Evolutionary conservation across 306 rosid genomes (phyloP), one percentile per base, ranked within the genome.

Genomic region (Cucurbita argyrosperma): DNA sequence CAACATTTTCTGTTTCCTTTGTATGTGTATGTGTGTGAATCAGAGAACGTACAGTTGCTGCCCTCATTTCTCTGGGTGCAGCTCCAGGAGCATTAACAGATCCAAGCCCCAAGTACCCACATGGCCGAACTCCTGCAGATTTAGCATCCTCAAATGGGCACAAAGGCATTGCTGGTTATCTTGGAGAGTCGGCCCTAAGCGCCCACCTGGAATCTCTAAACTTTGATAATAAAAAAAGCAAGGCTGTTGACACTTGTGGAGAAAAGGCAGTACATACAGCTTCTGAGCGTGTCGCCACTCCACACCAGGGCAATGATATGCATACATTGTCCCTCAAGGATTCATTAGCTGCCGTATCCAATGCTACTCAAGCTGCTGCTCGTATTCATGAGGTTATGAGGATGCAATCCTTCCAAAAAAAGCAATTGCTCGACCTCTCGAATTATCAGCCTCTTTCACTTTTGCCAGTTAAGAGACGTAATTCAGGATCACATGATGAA

Each of bases 111-210:
- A 79, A 77, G 73, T 65, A 84, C 77, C 92, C 88, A 19, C 43
- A 87, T 5, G 92, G 96, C 50, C 85, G 87, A 82, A 83, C 96
- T 73, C 96, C 98, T 67, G 91, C 96, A 14, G 98, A 90, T 78
- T 85, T 92, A 75, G 96, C 98, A 43, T 90, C 89, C 62, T 83
- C 76, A 40, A 84, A 81, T 64, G 96, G 96, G 67, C 96, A 90
- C 84, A 90, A 92, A 79, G 98, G 98, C 78, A 90, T 92, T 74
- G 90, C 96, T 59, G 98, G 96, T 71, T 90, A 85, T 87, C 96
- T 92, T 76, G 91, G 96, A 54, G 96, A 90, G 65, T 79, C 85
- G 76, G 83, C 78, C 42, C 75, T 90, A 64, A 84, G 84, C 73
- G 81, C 85, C 19, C 96, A 87, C 49, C 90, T 92, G 26, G 21